Evolutionary conservation across 148 eudicot species (phyloP).

Genomic region (Agrostemma githago): DNA sequence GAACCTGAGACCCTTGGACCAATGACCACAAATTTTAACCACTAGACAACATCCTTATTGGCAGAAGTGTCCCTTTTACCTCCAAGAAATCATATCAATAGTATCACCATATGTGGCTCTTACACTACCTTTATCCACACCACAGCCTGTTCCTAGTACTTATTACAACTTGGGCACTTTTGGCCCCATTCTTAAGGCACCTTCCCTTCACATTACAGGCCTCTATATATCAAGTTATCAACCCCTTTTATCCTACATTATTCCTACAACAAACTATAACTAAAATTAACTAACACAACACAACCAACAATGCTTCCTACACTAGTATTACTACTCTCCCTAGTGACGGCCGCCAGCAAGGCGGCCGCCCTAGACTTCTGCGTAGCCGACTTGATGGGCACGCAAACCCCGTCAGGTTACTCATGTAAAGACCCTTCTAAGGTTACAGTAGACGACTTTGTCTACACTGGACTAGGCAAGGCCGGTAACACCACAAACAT

Average conservation of each 20-base stretch:
- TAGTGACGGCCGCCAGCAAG: background rate
- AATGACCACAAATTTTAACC: too few species aligned
- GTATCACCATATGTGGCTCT: conserved; percentile 23
- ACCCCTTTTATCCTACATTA: background rate
- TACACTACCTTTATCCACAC: conserved; percentile 13
- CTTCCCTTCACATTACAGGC: conserved; percentile 9
- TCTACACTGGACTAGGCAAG: conserved; percentile 16
- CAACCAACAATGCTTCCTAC: conserved; percentile 18
- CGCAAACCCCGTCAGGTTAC: conserved; percentile 17
- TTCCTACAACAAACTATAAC: background rate
- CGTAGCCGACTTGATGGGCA: conserved; percentile 16
- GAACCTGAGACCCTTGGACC: too few species aligned
- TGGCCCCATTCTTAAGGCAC: conserved; percentile 3
- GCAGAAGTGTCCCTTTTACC: background rate
- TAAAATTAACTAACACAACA: background rate
- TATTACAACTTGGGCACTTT: conserved; percentile 3
- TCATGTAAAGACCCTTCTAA: conserved; percentile 21
- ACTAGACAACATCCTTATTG: background rate
- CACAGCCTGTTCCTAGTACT: conserved; percentile 12
- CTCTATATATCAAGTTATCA: background rate
- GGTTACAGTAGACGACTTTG: conserved; percentile 18
- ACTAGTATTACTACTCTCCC: conserved; percentile 16
- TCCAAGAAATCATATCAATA: conserved; percentile 13
- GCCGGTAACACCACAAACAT: conserved; percentile 28
- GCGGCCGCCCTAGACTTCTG: conserved; percentile 19